Conservation (phyloP, 345 rosid species). For the Dipteronia sinensis region DNA sequence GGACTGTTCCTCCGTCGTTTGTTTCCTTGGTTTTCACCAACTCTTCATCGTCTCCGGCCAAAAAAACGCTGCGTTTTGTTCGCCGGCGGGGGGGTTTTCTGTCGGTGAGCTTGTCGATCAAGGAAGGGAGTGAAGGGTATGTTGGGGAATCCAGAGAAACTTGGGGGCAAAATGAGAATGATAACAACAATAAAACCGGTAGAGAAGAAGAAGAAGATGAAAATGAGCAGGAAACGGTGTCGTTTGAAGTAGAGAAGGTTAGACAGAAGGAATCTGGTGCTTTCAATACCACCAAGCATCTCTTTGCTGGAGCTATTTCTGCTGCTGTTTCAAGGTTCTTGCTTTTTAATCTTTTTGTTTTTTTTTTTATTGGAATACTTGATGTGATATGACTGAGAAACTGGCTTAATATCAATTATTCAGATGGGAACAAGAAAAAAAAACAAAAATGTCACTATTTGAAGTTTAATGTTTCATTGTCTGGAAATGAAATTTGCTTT, state of each 20-base stretch:
- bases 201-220: conserved; percentile 28
- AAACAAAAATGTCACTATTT: background rate
- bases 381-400: background rate
- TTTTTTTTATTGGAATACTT: background rate
- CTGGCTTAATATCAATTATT: background rate
- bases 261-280: conserved; percentile 46
- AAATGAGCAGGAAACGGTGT: conserved; percentile 25
- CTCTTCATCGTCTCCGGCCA: conserved; percentile 19
- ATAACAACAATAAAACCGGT: too few relatives aligned
- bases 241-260: conserved; percentile 24
- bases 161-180: conserved; percentile 35
- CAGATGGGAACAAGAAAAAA: background rate
- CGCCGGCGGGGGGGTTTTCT: conserved; percentile 42
- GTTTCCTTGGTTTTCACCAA: conserved; percentile 35
- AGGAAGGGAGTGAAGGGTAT: conserved; percentile 47
- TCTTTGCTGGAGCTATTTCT: conserved; percentile 88
- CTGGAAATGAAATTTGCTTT: background rate
- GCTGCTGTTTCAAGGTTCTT: conserved; percentile 86
- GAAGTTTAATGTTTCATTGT: background rate
- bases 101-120: conserved; percentile 72
- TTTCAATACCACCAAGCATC: conserved; percentile 77
- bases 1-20: conserved; percentile 43
- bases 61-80: conserved; percentile 32
- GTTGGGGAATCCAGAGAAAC: conserved; percentile 43
- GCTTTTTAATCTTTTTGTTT: background rate